Conservation (phyloP, 768 basidiomycete genomes). For the Tulasnella sp. region DNA sequence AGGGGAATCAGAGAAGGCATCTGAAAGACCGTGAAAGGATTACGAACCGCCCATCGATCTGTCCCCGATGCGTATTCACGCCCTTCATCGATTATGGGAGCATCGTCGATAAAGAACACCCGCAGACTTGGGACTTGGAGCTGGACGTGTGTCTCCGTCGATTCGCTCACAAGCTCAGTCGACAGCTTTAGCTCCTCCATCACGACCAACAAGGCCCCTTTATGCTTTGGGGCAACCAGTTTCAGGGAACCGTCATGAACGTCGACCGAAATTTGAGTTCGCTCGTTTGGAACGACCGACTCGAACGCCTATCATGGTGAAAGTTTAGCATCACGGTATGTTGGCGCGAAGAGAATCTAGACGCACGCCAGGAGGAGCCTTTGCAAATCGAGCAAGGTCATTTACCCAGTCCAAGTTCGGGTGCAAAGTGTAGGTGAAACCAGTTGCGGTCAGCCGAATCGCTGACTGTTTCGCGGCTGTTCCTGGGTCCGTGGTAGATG, state of each 20-base stretch:
- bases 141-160: slow-evolving; percentile 51
- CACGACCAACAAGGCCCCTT: slow-evolving; percentile 64
- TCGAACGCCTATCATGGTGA: slow-evolving; percentile 65
- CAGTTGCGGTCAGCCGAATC: slow-evolving; percentile 58
- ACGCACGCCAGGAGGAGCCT: slow-evolving; percentile 85
- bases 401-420: slow-evolving; percentile 60
- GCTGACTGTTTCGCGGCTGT: slow-evolving; percentile 73
- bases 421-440: slow-evolving; percentile 58
- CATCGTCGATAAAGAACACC: slow-evolving; percentile 53
- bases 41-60: not conserved
- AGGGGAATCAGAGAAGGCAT: not conserved
- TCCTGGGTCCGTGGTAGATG: slow-evolving; percentile 33
- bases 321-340: not conserved
- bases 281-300: slow-evolving; percentile 84
- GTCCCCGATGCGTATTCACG: not conserved
- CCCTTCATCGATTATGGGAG: not conserved
- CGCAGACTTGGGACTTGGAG: slow-evolving; percentile 49
- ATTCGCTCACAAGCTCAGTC: slow-evolving; percentile 69
- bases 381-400: slow-evolving; percentile 61
- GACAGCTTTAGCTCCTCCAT: slow-evolving; percentile 62
- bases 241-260: slow-evolving; percentile 65
- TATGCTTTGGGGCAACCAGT: slow-evolving; percentile 51
- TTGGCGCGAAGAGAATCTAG: not conserved
- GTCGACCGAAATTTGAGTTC: slow-evolving; percentile 65
- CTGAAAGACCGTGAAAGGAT: slow-evolving; percentile 21